Base-by-base conservation (phyloP, 306 rosid species). In the Mimosa pudica region DNA sequence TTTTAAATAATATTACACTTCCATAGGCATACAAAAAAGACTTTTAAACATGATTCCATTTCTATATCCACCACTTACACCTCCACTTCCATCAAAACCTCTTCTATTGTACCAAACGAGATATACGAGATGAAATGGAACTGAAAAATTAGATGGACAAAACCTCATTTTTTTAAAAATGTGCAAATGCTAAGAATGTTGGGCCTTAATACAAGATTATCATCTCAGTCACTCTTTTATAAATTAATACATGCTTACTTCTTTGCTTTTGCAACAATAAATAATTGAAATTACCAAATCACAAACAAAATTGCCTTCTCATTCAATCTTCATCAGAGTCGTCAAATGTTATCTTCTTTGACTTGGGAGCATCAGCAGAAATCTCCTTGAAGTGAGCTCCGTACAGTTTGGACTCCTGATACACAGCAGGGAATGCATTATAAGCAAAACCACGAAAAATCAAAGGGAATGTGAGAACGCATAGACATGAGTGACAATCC, bases 341-440 rank as follows among this genome's bases (percentile, higher is more conserved):
- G 66, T 85, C 81, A 79, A 96, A 96, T 57, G 96, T 96, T 20
- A 82, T 96, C 73, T 93, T 96, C 75, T 86, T 82, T 10, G 97
- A 84, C 88, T 90, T 93, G 0, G 92, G 96, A 69, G 97, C 98
- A 85, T 85, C 89, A 7, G 57, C 90, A 42, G 96, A 10, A 76
- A 96, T 96, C 85, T 96, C 98, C 89, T 88, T 96, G 78, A 89
- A 96, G 91, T 93, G 99, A 11, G 96, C 88, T 76, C 99, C 98
- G 71, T 93, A 93, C 41, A 91, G 92, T 88, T 96, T 96, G 24
- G 99, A 96, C 84, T 96, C 98, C 99, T 91, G 81, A 20, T 68
- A 41, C 52, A 55, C 3, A 84, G 42, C n/a, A 74, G 13, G 78
- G 74, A 82, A 71, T 52, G 57, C 8, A 52, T 73, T 49, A 30